Evolutionary conservation across 371 early-diverging fungal species (phyloP).

Genomic region (Syncephalastrum monosporum): DNA sequence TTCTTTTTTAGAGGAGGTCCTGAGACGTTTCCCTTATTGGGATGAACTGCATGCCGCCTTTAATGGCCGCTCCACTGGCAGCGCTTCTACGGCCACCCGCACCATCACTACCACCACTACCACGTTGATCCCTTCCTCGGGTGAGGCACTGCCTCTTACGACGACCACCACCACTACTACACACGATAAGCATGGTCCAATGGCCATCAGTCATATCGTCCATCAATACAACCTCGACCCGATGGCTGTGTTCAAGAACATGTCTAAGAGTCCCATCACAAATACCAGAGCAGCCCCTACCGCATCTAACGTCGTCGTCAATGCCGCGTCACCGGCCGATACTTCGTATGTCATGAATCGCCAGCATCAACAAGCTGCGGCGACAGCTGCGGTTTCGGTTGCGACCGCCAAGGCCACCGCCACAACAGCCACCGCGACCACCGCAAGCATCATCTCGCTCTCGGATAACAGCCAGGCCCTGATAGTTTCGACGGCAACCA

Average conservation of each 20-base stretch:
- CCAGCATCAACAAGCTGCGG: constrained; percentile 17
- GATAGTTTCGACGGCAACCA: constrained; percentile 18
- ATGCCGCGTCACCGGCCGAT: too few species aligned
- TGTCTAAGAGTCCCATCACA: too few species aligned
- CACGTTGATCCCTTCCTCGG: background rate
- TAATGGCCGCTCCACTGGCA: constrained; percentile 10
- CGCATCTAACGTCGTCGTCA: too few species aligned
- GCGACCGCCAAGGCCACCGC: constrained; percentile 16
- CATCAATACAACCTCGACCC: constrained; percentile 12
- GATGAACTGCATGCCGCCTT: constrained; percentile 42
- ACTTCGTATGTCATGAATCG: constrained; percentile 5
- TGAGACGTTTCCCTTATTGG: constrained; percentile 52
- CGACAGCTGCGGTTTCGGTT: constrained; percentile 13
- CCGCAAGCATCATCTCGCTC: constrained; percentile 12
- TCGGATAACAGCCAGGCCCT: constrained; percentile 16
- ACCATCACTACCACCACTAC: constrained; percentile 8
- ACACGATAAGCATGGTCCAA: constrained; percentile 27
- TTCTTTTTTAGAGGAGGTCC: constrained; percentile 36
- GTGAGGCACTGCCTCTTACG: background rate
- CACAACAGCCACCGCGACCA: constrained; percentile 13
- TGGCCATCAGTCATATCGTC: constrained; percentile 47
- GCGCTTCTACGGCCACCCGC: constrained; percentile 8
- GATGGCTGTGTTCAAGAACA: too few species aligned
- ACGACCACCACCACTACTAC: constrained; percentile 10
- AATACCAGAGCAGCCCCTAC: too few species aligned